Percentiles rank a stretch among this genome's conserved stretches.
Evolutionary conservation across 2,329 filamentous ascomycete species (phyloP).

Genomic region (Pezicula rhizophila): DNA sequence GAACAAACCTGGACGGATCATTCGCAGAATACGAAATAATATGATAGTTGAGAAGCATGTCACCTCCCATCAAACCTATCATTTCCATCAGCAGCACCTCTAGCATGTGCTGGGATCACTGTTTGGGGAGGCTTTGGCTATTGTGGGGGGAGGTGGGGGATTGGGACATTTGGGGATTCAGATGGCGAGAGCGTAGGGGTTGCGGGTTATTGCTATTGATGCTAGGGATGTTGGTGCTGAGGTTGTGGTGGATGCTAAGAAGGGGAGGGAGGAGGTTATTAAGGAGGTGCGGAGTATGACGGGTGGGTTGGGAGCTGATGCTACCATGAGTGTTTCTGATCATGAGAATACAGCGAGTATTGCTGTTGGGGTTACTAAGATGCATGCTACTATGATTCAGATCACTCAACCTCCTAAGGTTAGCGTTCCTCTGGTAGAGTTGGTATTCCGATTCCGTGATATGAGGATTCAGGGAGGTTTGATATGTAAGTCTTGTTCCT

Average conservation of each 20-base stretch:
- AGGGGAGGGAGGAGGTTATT: constrained; percentile 40
- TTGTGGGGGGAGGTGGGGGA: constrained; percentile 44
- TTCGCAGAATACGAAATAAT: constrained; percentile 51
- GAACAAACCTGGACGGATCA: constrained; percentile 45
- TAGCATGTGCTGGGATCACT: constrained; percentile 50
- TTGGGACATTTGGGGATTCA: constrained; percentile 46
- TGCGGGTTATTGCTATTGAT: constrained; percentile 47
- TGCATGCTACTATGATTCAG: constrained; percentile 53
- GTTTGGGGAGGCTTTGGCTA: constrained; percentile 36
- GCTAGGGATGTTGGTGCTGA: constrained; percentile 45
- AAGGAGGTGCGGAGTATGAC: constrained; percentile 41
- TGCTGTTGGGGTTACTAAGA: constrained; percentile 49
- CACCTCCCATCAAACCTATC: constrained; percentile 41
- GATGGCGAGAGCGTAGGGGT: constrained; percentile 43
- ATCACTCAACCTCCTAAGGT: constrained; percentile 45
- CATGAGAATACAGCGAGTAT: constrained; percentile 41
- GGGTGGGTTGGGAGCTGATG: constrained; percentile 42
- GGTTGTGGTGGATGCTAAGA: constrained; percentile 44
- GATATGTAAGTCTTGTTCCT: constrained; percentile 12
- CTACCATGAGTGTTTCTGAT: constrained; percentile 49
- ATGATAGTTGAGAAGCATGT: constrained; percentile 40
- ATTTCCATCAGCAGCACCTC: constrained; percentile 46
- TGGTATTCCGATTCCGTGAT: constrained; percentile 50
- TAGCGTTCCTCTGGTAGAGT: constrained; percentile 35
- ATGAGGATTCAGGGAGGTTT: constrained; percentile 43